phyloP scores from a whole-genome alignment of 345 rosid species.

The Microcos paniculata region DNA sequence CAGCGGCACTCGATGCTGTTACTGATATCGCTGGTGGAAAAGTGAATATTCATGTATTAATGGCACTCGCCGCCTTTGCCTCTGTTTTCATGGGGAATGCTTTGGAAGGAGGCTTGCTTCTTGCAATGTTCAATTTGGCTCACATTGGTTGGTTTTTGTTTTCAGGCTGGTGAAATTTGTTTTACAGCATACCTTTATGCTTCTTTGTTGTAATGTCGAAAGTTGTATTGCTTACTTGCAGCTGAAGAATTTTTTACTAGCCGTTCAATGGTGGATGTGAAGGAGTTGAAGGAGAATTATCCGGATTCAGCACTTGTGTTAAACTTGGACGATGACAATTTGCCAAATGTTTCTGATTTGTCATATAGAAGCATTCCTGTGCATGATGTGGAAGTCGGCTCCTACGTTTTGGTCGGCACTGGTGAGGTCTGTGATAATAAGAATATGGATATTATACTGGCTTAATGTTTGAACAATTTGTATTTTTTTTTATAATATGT shows the following conservation, averaged over 20 bases:
- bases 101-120: constrained; percentile 94
- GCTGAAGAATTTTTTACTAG: constrained; percentile 99
- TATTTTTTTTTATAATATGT: not conserved
- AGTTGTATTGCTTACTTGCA: constrained; percentile 33
- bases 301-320: constrained; percentile 79
- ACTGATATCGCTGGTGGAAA: constrained; percentile 87
- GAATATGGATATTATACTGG: not conserved
- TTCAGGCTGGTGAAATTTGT: constrained; percentile 1
- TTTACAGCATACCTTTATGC: not conserved
- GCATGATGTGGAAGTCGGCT: constrained; percentile 80
- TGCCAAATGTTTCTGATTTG: constrained; percentile 71
- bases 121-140: constrained; percentile 97
- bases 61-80: constrained; percentile 97
- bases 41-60: constrained; percentile 90
- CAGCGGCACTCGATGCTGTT: constrained; percentile 89
- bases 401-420: constrained; percentile 83
- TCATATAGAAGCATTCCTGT: constrained; percentile 78
- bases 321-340: constrained; percentile 52
- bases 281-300: constrained; percentile 86
- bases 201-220: constrained; percentile 12
- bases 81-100: constrained; percentile 92
- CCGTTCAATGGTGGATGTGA: constrained; percentile 89
- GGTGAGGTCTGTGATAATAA: constrained; percentile 84
- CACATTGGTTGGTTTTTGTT: constrained; percentile 78
- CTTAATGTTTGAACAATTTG: not conserved